Evolutionary conservation across 2,329 filamentous ascomycete genomes (phyloP).

Genomic region (Ascomycota sp.): DNA sequence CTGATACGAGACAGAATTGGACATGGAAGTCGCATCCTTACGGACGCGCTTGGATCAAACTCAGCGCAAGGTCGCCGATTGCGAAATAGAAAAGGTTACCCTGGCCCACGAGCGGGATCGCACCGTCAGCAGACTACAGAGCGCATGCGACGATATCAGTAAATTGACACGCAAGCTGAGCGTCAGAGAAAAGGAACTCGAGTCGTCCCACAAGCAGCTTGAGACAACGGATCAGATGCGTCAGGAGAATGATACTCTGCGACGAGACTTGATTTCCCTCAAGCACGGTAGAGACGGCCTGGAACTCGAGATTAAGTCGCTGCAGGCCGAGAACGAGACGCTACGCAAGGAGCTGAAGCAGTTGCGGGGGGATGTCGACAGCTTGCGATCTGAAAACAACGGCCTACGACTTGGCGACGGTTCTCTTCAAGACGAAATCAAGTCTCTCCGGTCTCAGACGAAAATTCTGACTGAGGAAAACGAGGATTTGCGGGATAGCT

Average conservation of each 20-base stretch:
- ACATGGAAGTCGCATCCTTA: conserved; percentile 35
- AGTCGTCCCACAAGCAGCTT: conserved; percentile 18
- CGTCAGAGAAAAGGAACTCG: conserved; percentile 18
- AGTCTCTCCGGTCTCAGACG: conserved; percentile 20
- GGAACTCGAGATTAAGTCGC: conserved; percentile 19
- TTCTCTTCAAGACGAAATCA: conserved; percentile 20
- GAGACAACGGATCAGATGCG: conserved; percentile 18
- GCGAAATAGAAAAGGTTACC: conserved; percentile 39
- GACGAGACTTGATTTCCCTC: conserved; percentile 18
- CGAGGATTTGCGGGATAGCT: conserved; percentile 19
- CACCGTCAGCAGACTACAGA: conserved; percentile 36
- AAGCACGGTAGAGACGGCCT: conserved; percentile 16
- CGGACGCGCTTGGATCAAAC: conserved; percentile 38
- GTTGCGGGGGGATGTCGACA: conserved; percentile 18
- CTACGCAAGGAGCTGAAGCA: conserved; percentile 14
- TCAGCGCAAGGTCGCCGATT: conserved; percentile 37
- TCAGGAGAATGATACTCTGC: conserved; percentile 16
- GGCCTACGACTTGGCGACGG: conserved; percentile 20
- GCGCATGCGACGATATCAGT: conserved; percentile 35
- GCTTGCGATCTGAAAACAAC: conserved; percentile 19
- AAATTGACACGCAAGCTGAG: conserved; percentile 22
- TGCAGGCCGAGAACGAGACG: conserved; percentile 18
- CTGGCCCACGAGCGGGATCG: conserved; percentile 42
- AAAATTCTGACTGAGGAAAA: conserved; percentile 20
- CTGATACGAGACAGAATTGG: conserved; percentile 21